phyloP scores from a whole-genome alignment of 2,329 filamentous ascomycete genomes.

The Ramichloridium luteum region DNA sequence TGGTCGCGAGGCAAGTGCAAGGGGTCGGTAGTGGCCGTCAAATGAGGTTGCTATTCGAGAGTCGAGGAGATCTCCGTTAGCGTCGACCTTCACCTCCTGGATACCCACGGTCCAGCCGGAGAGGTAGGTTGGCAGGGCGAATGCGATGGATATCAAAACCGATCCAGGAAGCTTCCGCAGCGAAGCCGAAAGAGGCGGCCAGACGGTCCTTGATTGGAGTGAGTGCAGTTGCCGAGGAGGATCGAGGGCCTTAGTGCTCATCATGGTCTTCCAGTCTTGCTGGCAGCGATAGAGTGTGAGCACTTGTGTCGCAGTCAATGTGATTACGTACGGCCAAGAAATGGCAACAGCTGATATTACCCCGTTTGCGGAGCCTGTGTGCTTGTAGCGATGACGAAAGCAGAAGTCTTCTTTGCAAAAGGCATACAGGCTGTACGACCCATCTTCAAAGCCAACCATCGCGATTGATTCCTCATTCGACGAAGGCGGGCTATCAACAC shows the following conservation, averaged over 20 bases:
- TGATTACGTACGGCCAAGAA: constrained; percentile 63
- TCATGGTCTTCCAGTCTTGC: not conserved
- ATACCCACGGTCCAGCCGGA: constrained; percentile 81
- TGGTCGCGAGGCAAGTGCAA: constrained; percentile 22
- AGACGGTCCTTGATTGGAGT: constrained; percentile 66
- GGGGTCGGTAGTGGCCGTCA: constrained; percentile 34
- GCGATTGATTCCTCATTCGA: constrained; percentile 28
- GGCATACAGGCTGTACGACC: constrained; percentile 58
- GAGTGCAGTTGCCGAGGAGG: constrained; percentile 57
- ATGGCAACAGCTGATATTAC: constrained; percentile 59
- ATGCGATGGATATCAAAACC: constrained; percentile 74
- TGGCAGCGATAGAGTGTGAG: constrained; percentile 54
- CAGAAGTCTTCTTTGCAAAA: constrained; percentile 36
- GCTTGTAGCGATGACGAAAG: constrained; percentile 44
- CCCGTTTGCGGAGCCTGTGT: constrained; percentile 46
- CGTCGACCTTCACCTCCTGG: constrained; percentile 68
- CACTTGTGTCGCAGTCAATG: constrained; percentile 60
- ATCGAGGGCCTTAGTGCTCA: constrained; percentile 11
- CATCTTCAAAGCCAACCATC: constrained; percentile 58
- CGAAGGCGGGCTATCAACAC: constrained; percentile 43
- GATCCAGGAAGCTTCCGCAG: constrained; percentile 54
- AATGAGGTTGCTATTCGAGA: constrained; percentile 41
- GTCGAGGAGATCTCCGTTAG: constrained; percentile 35
- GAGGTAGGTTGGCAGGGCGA: constrained; percentile 63
- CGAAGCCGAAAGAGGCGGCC: constrained; percentile 69